Percentiles rank a stretch among this genome's conserved stretches.
These are phyloP conservation scores for Conoideocrella luteorostrata DNA, from an alignment of 2,329 filamentous ascomycete species.

Conservation along the genomic window DNA sequence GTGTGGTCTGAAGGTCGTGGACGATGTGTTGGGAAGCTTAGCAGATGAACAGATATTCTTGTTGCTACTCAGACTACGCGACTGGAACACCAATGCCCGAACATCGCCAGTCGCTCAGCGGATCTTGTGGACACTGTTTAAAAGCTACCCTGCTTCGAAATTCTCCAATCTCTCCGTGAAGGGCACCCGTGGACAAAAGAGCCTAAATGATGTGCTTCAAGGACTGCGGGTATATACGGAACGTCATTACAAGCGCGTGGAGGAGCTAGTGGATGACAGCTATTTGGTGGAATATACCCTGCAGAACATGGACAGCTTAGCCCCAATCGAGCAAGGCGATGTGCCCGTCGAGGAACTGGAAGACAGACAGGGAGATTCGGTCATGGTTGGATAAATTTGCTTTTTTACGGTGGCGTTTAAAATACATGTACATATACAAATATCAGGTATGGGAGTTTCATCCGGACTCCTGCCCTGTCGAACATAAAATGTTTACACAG, in stretches of 20 bases:
- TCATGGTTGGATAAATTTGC: slow-evolving; percentile 6
- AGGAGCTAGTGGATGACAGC: slow-evolving; percentile 89
- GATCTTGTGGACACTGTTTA: slow-evolving; percentile 72
- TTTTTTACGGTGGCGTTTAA: background rate
- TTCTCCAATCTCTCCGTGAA: slow-evolving; percentile 64
- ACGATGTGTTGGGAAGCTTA: slow-evolving; percentile 72
- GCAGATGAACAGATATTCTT: slow-evolving; percentile 81
- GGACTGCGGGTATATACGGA: slow-evolving; percentile 89
- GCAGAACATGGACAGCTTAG: slow-evolving; percentile 79
- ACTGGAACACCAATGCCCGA: slow-evolving; percentile 96
- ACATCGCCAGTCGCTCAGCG: slow-evolving; percentile 81
- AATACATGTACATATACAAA: background rate
- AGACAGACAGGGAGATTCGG: slow-evolving; percentile 19
- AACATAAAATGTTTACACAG: no score
- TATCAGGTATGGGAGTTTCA: background rate
- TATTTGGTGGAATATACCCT: slow-evolving; percentile 92
- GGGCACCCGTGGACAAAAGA: slow-evolving; percentile 52
- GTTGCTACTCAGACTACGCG: slow-evolving; percentile 73
- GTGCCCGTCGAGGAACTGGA: slow-evolving; percentile 27
- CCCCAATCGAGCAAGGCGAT: slow-evolving; percentile 33
- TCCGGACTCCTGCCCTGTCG: no score
- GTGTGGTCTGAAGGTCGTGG: slow-evolving; percentile 63
- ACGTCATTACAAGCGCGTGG: slow-evolving; percentile 81
- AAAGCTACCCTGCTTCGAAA: slow-evolving; percentile 71
- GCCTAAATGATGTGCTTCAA: slow-evolving; percentile 76